Percentiles rank a stretch among this genome's conserved stretches.
Evolutionary conservation across 2,329 filamentous ascomycete species (phyloP).

Genomic region (Clarireedia paspali): DNA sequence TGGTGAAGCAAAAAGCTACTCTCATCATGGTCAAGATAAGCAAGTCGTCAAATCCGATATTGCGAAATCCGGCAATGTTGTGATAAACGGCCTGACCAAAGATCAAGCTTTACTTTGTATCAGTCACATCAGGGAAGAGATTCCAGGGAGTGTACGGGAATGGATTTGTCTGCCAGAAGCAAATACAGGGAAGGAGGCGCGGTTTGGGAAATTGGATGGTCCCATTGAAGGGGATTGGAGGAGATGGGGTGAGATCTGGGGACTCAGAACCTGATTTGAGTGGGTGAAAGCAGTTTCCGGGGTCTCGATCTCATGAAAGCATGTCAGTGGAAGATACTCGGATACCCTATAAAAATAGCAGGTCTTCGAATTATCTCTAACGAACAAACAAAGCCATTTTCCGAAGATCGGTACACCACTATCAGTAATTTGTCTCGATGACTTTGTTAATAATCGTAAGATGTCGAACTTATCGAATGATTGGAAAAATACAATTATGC

Average conservation of each 20-base stretch:
- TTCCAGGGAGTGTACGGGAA: slow-evolving; percentile 73
- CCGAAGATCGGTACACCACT: too few relatives aligned
- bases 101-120: slow-evolving; percentile 85
- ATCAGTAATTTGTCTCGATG: too few relatives aligned
- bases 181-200: slow-evolving; percentile 50
- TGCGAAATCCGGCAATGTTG: slow-evolving; percentile 37
- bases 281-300: background rate
- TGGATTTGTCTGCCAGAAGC: slow-evolving; percentile 82
- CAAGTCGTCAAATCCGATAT: slow-evolving; percentile 39
- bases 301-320: background rate
- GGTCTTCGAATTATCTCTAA: too few relatives aligned
- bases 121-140: slow-evolving; percentile 83
- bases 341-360: too few relatives aligned
- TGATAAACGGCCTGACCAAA: slow-evolving; percentile 54
- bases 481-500: too few relatives aligned
- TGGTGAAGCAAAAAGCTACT: slow-evolving; percentile 45
- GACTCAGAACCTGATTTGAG: background rate
- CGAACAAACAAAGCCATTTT: too few relatives aligned
- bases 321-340: too few relatives aligned
- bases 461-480: too few relatives aligned
- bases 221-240: slow-evolving; percentile 49
- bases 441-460: too few relatives aligned
- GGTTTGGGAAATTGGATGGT: slow-evolving; percentile 57
- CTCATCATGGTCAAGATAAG: background rate
- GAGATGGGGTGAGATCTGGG: slow-evolving; percentile 61